These are phyloP conservation scores for Histomonas meleagridis DNA, from an alignment of 208 protist species.

Conservation along the genomic window DNA sequence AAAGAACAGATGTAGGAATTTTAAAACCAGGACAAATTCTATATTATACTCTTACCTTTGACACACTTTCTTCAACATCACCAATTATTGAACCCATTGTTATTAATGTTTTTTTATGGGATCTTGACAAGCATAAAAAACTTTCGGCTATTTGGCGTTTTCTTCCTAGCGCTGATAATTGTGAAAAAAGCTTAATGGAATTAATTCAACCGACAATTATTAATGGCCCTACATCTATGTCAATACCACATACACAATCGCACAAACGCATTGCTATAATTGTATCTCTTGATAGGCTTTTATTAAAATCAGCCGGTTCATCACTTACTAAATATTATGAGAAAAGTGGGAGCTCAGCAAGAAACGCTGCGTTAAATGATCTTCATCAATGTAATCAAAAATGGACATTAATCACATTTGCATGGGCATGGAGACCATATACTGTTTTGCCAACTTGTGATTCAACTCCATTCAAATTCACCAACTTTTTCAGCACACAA, in stretches of 20 bases:
- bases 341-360: not conserved
- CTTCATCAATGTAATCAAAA: not conserved
- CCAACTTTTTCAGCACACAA: not conserved
- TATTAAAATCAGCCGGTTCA: not conserved
- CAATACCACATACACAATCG: not conserved
- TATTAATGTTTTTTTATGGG: not conserved
- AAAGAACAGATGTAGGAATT: not conserved
- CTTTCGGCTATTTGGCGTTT: not conserved
- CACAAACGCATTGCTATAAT: not conserved
- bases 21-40: not conserved
- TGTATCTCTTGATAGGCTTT: not conserved
- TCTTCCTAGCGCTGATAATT: not conserved
- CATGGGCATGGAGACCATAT: not conserved
- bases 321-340: not conserved
- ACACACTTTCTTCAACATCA: not conserved
- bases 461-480: not conserved
- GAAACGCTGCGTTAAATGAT: not conserved
- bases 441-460: not conserved
- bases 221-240: not conserved
- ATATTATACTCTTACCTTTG: not conserved
- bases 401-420: not conserved
- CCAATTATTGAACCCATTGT: conserved; percentile 14
- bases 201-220: not conserved
- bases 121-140: not conserved
- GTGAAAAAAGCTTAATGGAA: not conserved